phyloP scores from a whole-genome alignment of 306 rosid genomes.

The Arachis stenosperma region DNA sequence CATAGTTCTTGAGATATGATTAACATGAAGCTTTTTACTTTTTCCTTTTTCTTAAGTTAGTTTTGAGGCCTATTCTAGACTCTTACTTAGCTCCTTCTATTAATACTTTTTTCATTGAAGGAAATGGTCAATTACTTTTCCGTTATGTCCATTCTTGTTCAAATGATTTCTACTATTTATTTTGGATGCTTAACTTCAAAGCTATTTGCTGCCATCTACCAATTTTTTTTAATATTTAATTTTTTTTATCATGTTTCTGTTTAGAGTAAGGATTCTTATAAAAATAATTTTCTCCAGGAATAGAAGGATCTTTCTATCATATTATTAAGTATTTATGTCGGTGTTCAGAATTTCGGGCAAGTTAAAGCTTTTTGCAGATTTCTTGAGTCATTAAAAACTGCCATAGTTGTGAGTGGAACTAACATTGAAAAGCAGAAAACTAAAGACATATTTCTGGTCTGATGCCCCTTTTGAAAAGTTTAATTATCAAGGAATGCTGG shows the following conservation, averaged over 20 bases:
- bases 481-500: not conserved
- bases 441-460: no score
- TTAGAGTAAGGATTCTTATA: no score
- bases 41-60: not conserved
- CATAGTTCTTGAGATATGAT: not conserved
- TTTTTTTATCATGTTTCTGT: not conserved
- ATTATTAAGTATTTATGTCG: slow-evolving; percentile 32
- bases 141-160: not conserved
- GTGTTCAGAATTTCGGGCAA: slow-evolving; percentile 48
- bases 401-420: no score
- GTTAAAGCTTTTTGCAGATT: slow-evolving; percentile 88
- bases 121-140: not conserved
- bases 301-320: no score
- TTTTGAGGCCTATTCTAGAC: no score
- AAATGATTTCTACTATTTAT: not conserved
- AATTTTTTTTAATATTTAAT: no score
- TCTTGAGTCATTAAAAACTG: slow-evolving; percentile 1
- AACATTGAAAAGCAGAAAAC: no score
- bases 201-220: slow-evolving; percentile 10
- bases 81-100: no score
- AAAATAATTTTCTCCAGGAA: no score
- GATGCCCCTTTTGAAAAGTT: no score
- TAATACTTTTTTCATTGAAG: not conserved
- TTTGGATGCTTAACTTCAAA: slow-evolving; percentile 8
- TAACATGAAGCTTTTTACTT: not conserved